Percentiles rank a stretch among this genome's conserved stretches.
phyloP scores from a whole-genome alignment of 306 rosid species.

The Prunus kanzakura region DNA sequence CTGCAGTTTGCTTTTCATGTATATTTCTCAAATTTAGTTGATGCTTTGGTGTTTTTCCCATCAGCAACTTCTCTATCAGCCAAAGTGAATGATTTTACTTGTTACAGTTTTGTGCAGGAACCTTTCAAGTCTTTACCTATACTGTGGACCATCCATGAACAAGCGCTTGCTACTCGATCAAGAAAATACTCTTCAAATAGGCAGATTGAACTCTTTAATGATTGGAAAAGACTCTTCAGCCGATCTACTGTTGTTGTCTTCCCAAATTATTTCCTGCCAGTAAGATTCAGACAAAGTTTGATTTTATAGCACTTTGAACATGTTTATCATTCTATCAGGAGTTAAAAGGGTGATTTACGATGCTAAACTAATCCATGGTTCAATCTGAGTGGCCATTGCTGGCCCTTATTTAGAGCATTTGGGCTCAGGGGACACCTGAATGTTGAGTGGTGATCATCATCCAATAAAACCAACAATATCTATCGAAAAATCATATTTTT shows the following conservation, averaged over 20 bases:
- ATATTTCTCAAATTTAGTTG: not conserved
- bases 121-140: conserved; percentile 92
- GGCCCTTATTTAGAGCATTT: not conserved
- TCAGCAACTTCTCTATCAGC: conserved; percentile 27
- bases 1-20: conserved; percentile 4
- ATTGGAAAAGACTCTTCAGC: conserved; percentile 85
- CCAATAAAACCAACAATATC: conserved; percentile 11
- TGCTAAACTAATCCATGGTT: not conserved
- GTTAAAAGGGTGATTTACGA: conserved; percentile 1
- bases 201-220: conserved; percentile 64
- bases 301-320: conserved; percentile 2
- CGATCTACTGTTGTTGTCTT: conserved; percentile 91
- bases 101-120: conserved; percentile 90
- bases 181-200: conserved; percentile 49
- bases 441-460: not conserved
- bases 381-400: not conserved
- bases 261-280: conserved; percentile 88
- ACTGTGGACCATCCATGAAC: conserved; percentile 81
- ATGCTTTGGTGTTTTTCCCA: conserved; percentile 11
- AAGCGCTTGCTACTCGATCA: conserved; percentile 69
- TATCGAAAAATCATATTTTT: conserved; percentile 3
- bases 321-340: conserved; percentile 10
- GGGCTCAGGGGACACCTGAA: not conserved
- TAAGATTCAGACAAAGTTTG: conserved; percentile 42
- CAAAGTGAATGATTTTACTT: conserved; percentile 54